A percentile compares a stretch with the other conserved stretches of the same genome.
These are phyloP conservation scores for Candida andamanensis DNA, from an alignment of 805 yeast species.

Conservation along the genomic window DNA sequence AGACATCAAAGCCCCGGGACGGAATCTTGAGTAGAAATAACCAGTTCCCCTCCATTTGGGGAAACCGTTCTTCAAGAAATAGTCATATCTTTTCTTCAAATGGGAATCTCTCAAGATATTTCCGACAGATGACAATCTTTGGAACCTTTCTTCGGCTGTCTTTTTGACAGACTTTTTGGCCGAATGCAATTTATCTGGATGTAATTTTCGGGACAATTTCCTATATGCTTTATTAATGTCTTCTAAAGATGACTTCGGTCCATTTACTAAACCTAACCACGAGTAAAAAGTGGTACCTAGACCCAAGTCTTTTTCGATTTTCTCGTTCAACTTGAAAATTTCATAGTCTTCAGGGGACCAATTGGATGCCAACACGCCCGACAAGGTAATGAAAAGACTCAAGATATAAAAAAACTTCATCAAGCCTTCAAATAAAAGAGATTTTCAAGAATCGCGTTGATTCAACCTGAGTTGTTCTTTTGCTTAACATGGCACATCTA, in stretches of 20 bases:
- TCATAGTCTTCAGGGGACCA: conserved; percentile 75
- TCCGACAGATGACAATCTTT: conserved; percentile 71
- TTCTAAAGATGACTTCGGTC: conserved; percentile 42
- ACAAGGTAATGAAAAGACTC: conserved; percentile 2
- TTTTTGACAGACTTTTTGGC: conserved; percentile 31
- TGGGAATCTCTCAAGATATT: conserved; percentile 58
- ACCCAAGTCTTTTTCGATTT: conserved; percentile 60
- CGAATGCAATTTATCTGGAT: conserved; percentile 69
- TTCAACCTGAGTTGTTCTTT: too few species aligned
- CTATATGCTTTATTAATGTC: conserved; percentile 65
- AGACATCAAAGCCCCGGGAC: conserved; percentile 58
- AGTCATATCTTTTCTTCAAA: conserved; percentile 72
- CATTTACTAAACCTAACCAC: conserved; percentile 50
- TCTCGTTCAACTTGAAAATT: conserved; percentile 67
- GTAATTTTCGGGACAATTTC: conserved; percentile 63
- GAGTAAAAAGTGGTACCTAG: conserved; percentile 58
- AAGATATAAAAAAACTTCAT: conserved; percentile 4
- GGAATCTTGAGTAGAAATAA: conserved; percentile 59
- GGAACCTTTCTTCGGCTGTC: conserved; percentile 63
- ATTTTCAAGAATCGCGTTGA: too few species aligned
- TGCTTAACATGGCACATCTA: conserved; percentile 31
- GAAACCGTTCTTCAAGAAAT: conserved; percentile 75
- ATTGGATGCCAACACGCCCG: conserved; percentile 20
- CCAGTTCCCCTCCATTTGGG: conserved; percentile 75
- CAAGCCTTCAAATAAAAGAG: too few species aligned